Percentiles rank a stretch among this genome's conserved stretches.
phyloP scores from a whole-genome alignment of 768 basidiomycete species.

The Fomitopsis serialis region DNA sequence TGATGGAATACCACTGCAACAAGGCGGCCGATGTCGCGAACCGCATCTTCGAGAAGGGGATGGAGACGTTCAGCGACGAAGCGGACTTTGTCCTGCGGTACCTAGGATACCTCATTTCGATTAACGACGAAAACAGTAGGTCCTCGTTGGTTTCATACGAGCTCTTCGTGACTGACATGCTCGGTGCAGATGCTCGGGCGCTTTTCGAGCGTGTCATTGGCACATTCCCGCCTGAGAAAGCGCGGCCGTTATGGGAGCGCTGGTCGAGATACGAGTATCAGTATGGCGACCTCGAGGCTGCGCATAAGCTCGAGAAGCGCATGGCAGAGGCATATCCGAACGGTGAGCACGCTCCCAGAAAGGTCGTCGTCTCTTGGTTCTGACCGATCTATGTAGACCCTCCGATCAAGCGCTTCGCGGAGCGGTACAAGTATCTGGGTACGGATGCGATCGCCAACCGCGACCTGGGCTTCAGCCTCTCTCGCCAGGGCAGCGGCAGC shows the following conservation, averaged over 20 bases:
- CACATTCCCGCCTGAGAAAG: constrained; percentile 72
- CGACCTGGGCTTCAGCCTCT: constrained; percentile 78
- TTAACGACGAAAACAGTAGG: constrained; percentile 95
- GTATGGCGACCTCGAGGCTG: constrained; percentile 86
- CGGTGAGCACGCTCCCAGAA: constrained; percentile 39
- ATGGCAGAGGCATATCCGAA: constrained; percentile 84
- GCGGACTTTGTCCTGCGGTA: constrained; percentile 85
- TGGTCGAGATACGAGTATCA: constrained; percentile 96
- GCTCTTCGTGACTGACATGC: neutral
- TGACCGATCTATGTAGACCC: constrained; percentile 48
- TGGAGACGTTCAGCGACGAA: constrained; percentile 79
- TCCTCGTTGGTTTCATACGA: constrained; percentile 7
- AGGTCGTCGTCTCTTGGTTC: neutral
- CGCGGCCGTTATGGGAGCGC: constrained; percentile 87
- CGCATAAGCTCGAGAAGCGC: constrained; percentile 84
- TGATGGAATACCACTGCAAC: constrained; percentile 92
- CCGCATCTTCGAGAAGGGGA: constrained; percentile 90
- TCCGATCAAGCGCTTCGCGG: constrained; percentile 86
- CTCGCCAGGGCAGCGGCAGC: constrained; percentile 20
- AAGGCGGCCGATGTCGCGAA: constrained; percentile 76
- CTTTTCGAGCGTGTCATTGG: constrained; percentile 87
- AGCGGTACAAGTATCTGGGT: constrained; percentile 75
- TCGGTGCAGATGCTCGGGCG: constrained; percentile 78
- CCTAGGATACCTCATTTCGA: constrained; percentile 86
- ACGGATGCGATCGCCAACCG: constrained; percentile 85